A percentile compares a stretch with the other conserved stretches of the same genome.
Evolutionary conservation across 371 early-diverging fungal species (phyloP).

Genomic region (Mycotypha africana): DNA sequence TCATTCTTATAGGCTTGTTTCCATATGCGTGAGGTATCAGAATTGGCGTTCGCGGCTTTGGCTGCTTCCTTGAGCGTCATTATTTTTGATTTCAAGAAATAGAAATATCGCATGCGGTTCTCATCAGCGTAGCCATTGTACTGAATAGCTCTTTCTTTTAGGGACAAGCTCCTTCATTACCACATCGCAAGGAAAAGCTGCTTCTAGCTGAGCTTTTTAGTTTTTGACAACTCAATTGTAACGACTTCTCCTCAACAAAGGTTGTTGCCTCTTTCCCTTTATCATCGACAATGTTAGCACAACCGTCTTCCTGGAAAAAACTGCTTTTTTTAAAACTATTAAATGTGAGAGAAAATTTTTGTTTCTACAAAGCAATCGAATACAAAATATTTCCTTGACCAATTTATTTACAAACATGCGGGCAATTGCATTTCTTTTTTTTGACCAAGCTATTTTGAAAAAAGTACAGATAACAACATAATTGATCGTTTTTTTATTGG

Average conservation of each 20-base stretch:
- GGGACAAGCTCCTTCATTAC: constrained; percentile 24
- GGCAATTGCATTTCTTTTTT: too few relatives aligned
- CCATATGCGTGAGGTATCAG: constrained; percentile 9
- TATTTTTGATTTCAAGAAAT: constrained; percentile 3
- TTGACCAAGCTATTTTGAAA: too few relatives aligned
- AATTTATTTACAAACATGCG: background rate
- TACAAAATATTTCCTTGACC: too few relatives aligned
- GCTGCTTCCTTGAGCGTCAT: constrained; percentile 8
- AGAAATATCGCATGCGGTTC: constrained; percentile 2
- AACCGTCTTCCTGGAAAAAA: constrained; percentile 13
- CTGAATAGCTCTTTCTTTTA: constrained; percentile 31
- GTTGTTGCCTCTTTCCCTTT: constrained; percentile 5
- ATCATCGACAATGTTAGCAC: constrained; percentile 10
- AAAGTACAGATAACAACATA: too few relatives aligned
- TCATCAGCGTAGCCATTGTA: constrained; percentile 12
- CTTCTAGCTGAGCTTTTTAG: constrained; percentile 8
- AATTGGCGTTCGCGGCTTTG: constrained; percentile 5
- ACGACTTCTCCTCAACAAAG: constrained; percentile 10
- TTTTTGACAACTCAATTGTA: constrained; percentile 15
- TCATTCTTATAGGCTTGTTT: constrained; percentile 4
- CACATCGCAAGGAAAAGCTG: constrained; percentile 7
- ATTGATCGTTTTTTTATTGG: too few relatives aligned
- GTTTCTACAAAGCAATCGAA: background rate
- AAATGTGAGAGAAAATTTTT: background rate
- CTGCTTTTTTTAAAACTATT: background rate